Conservation (phyloP, 257 asterid genomes). For the Ehretia macrophylla region DNA sequence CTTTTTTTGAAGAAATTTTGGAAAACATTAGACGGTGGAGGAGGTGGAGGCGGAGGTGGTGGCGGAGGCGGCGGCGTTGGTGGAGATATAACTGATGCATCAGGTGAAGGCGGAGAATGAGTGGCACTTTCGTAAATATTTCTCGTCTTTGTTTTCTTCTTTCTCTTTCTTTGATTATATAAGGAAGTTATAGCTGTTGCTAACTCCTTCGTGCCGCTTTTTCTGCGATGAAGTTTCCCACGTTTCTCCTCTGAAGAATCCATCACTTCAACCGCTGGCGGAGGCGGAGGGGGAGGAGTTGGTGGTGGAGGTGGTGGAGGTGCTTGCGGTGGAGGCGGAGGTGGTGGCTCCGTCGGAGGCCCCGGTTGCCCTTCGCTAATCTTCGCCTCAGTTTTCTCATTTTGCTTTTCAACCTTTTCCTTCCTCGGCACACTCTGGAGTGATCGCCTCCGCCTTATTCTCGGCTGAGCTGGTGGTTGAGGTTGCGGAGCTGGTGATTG, state of each 20-base stretch:
- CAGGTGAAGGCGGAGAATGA: conserved; percentile 33
- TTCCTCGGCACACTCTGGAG: conserved; percentile 41
- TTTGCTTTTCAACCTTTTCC: conserved; percentile 27
- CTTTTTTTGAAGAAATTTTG: conserved; percentile 66
- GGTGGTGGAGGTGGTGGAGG: conserved; percentile 23
- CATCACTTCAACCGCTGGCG: conserved; percentile 11
- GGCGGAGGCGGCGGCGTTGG: conserved; percentile 46
- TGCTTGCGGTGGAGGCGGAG: conserved; percentile 25
- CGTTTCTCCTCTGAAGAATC: conserved; percentile 20
- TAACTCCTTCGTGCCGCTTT: conserved; percentile 64
- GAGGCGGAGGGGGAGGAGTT: conserved; percentile 25
- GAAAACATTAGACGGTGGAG: conserved; percentile 51
- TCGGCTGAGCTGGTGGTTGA: conserved; percentile 22
- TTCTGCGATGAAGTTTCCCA: conserved; percentile 36
- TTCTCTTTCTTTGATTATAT: conserved; percentile 57
- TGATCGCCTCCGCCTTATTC: conserved; percentile 46
- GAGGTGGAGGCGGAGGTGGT: conserved; percentile 65
- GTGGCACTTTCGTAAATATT: conserved; percentile 36
- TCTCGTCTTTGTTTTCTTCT: conserved; percentile 46
- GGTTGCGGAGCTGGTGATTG: conserved; percentile 26
- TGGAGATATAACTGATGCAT: conserved; percentile 28
- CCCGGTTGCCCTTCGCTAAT: conserved; percentile 12
- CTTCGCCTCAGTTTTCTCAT: conserved; percentile 21
- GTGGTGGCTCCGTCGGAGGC: neutral
- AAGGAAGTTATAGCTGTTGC: conserved; percentile 64